Conservation (phyloP, 164 flowering plant genomes). For the Vitis labrusca region DNA sequence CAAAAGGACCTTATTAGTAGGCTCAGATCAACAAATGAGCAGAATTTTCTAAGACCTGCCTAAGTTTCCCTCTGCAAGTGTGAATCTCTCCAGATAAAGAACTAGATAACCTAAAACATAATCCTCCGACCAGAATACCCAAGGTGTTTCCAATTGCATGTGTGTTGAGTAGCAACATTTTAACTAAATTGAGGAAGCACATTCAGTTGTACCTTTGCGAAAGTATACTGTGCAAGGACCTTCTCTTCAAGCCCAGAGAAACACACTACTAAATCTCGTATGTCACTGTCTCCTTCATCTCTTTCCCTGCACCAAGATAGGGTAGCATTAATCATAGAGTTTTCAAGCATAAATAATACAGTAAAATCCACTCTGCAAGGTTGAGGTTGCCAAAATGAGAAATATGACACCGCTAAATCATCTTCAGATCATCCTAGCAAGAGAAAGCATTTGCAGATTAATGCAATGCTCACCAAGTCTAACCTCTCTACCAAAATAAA, state of each 20-base stretch:
- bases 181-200: not conserved
- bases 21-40: no score
- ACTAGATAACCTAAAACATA: no score
- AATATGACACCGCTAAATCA: not conserved
- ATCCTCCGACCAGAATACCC: not conserved
- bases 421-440: not conserved
- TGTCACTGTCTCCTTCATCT: conserved; percentile 71
- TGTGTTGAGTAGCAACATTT: not conserved
- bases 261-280: conserved; percentile 65
- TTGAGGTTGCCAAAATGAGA: not conserved
- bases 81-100: no score
- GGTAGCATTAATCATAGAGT: not conserved
- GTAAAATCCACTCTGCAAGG: not conserved
- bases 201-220: conserved; percentile 67
- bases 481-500: no score
- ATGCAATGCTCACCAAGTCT: no score
- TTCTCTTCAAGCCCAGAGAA: conserved; percentile 96
- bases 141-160: not conserved
- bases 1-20: no score
- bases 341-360: not conserved
- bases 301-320: conserved; percentile 46
- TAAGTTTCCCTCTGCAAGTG: no score
- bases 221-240: conserved; percentile 87
- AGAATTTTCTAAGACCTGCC: no score
- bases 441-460: not conserved